Base-by-base conservation (phyloP, 2,329 filamentous ascomycete genomes). In the Trematosphaeria pertusa region DNA sequence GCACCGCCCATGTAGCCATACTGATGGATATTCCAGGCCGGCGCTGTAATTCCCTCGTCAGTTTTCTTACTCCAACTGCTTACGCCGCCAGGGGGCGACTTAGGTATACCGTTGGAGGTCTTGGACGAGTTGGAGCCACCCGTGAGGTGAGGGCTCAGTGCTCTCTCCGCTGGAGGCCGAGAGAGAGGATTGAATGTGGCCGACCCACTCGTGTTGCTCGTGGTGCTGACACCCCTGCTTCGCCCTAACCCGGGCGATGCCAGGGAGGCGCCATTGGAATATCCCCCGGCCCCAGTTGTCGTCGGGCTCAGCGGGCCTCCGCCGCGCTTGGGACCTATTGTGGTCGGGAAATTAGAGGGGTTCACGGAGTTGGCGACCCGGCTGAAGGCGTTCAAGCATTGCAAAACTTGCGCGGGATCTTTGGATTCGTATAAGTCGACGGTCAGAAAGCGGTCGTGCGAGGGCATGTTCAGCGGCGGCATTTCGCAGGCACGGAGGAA, bases 11-110 rank as follows among this genome's bases (percentile, higher is more conserved):
- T 94, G 73, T 97, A 99, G 6, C 94, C 72, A 68, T 99, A 99
- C 69, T 99, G 94, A 46, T 92, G 88, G 60, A 97, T 97, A 69
- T 97, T 99, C 94, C 94, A 99, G 1, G 94, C 94, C 0, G 94
- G 94, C 19, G 87, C 81, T 1, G 92, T 97, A 34, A 81, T 81
- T 12, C 83, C 84, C 71, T 97, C 89, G 59, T 97, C 90, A 44
- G 83, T 82, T 71, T 83, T 89, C 70, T 85, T 95, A 72, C 89
- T 96, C 94, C 94, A 97, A 73, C 86, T 95, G 67, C 89, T 96
- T 52, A 93, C 84, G n/a, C 78, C 74, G 11, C 79, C 76, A 21
- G 72, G 65, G 4, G 76, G 72, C 30, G 78, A 76, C 46, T 70
- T 76, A 30, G 73, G 66, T 21, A 70, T 65, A 38, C 73, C 75